Evolutionary conservation across 2,329 filamentous ascomycete genomes (phyloP), one percentile per base, ranked within the genome.

Genomic region (Curvularia verruculosa): DNA sequence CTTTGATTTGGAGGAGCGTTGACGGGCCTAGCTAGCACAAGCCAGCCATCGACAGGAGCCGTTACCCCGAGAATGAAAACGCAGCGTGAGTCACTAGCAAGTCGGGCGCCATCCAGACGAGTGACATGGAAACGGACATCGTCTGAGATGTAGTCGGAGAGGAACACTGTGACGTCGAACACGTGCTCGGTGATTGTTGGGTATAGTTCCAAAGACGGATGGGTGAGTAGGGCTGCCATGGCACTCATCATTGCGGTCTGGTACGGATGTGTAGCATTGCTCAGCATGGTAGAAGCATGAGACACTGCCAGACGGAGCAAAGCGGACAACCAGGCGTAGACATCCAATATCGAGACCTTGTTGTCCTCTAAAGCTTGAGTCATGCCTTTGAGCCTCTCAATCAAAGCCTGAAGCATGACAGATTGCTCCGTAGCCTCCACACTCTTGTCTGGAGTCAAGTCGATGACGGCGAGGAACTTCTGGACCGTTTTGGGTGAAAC

Each of bases 61-160:
- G 65, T 55, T 5, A 60, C 61, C 48, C 79, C 79, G 15, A 81
- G 72, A 21, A 82, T 71, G 51, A 77, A 80, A 8, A 70, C 62
- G 13, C 78, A 71, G 43, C 76, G 76, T 29, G 72, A 55, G 58
- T 79, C 76, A 49, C 70, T 59, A 31, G 54, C 28, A 7, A 54
- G 54, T 48, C 65, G 70, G 23, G 52, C 57, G 26, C 59, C 60
- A 29, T 76, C 70, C 39, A 72, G 40, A 46, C 67, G 67, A 53
- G 68, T 49, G 37, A 78, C 63, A 53, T 67, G 75, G 12, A 63
- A 65, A 13, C 80, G 73, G 5, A 72, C 66, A 21, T 78, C 76
- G 24, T 77, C 71, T 0, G 78, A 70, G 5, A 82, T 61, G 26
- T 66, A 61, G 52, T 82, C 80, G 15, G 78, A 77, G 13, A 82